A percentile compares a stretch with the other conserved stretches of the same genome.
Evolutionary conservation across 768 basidiomycete species (phyloP).

Genomic region (Rhodotorula diobovata): DNA sequence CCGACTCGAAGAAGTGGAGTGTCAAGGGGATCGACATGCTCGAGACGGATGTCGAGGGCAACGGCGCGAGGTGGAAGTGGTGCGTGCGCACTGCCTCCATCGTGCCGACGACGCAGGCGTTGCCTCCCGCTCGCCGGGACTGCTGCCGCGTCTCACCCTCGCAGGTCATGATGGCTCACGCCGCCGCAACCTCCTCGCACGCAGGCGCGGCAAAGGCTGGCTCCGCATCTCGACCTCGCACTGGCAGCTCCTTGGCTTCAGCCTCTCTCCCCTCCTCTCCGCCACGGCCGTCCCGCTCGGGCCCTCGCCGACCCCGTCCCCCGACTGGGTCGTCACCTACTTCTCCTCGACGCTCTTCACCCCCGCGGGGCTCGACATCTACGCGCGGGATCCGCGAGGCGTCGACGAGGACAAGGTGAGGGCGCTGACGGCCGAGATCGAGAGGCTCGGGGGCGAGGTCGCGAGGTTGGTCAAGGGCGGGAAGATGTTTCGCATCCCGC

Average conservation of each 20-base stretch:
- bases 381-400: conserved; percentile 37
- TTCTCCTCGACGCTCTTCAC: conserved; percentile 54
- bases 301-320: background rate
- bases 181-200: background rate
- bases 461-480: conserved; percentile 33
- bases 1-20: conserved; percentile 43
- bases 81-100: background rate
- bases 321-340: conserved; percentile 46
- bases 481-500: conserved; percentile 21
- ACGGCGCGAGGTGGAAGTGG: conserved; percentile 25
- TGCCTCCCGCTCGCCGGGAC: conserved; percentile 10
- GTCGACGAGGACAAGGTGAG: conserved; percentile 33
- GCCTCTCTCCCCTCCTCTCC: background rate
- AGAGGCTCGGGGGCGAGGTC: conserved; percentile 42
- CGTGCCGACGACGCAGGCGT: background rate
- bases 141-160: background rate
- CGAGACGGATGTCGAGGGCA: conserved; percentile 16
- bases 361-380: conserved; percentile 52
- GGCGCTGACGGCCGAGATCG: conserved; percentile 22
- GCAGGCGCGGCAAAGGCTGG: conserved; percentile 51
- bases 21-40: conserved; percentile 45
- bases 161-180: no score
- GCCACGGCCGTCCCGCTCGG: background rate
- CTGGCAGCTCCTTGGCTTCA: conserved; percentile 52
- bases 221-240: conserved; percentile 49